These are phyloP conservation scores for Conticribra guillardii DNA, from an alignment of 108 stramenopile genomes.

Conservation along the genomic window DNA sequence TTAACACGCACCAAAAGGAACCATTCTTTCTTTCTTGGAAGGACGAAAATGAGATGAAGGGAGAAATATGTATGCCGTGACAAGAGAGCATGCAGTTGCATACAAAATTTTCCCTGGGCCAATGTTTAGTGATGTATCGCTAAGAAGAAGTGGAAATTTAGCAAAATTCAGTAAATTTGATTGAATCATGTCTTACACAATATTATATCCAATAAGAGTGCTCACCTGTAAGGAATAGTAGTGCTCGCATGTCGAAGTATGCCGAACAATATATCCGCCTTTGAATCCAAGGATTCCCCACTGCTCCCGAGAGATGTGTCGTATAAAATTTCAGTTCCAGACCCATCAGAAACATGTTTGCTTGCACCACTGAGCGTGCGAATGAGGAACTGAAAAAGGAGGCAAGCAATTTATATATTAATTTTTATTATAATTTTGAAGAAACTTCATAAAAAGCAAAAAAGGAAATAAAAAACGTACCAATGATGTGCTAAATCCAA, in stretches of 20 bases:
- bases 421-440: constrained; percentile 15
- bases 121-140: constrained; percentile 63
- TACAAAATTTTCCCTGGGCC: constrained; percentile 78
- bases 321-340: constrained; percentile 25
- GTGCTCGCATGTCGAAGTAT: constrained; percentile 38
- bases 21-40: too few species aligned
- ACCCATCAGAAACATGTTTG: constrained; percentile 2
- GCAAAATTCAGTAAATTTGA: too few species aligned
- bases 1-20: too few species aligned
- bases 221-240: constrained; percentile 51
- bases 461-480: constrained; percentile 21
- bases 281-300: constrained; percentile 43
- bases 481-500: constrained; percentile 39
- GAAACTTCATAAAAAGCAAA: constrained; percentile 17
- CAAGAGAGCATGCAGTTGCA: constrained; percentile 65
- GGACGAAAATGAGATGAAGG: constrained; percentile 63
- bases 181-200: too few species aligned
- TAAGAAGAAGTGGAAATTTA: too few species aligned
- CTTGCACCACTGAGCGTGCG: too few species aligned
- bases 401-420: too few species aligned
- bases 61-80: constrained; percentile 78
- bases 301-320: constrained; percentile 31
- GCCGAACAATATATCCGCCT: constrained; percentile 38
- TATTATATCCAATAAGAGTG: background rate
- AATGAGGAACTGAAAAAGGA: too few species aligned